Base-by-base conservation (phyloP, 2,329 filamentous ascomycete genomes). In the Calonectria pauciramosa region DNA sequence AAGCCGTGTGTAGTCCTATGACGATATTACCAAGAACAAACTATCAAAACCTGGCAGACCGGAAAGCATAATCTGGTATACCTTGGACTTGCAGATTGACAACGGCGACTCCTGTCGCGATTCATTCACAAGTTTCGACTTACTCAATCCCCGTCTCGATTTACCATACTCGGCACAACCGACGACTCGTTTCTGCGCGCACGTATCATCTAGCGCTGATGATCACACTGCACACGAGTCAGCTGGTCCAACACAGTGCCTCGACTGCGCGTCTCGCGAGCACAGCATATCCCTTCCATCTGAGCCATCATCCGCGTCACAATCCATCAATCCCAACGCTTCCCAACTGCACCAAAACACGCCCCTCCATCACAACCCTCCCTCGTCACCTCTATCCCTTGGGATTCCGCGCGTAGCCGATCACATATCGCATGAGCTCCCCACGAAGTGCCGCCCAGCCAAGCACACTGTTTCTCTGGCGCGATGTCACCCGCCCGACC, bases 221-320 rank as follows among this genome's bases (percentile, higher is more conserved):
- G 56, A 63, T 63, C 56, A 41, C 7, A 7, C 34, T 34, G 36
- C 56, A 56, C 52, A 63, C 56, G 56, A 63, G 56, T 63, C 56
- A 63, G 56, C 56, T 44, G 56, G 56, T 41, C 23, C 32, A 30
- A 63, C 56, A 63, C 56, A 63, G 56, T 63, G 56, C 56, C 34
- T 20, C 34, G 26, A 41, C 41, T 41, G 36, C 7, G 23, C 23
- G 56, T 63, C 14, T 18, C 36, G 13, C 23, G 28, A 30, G 51
- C 38, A 28, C 34, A 28, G 34, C 16, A 23, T 63, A 41, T 47
- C 7, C 36, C 38, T 26, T 13, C 26, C 28, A 56, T 20, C 16
- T 18, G 34, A 60, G 20, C 9, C 34, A 60, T 6, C 13, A 63
- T 63, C 23, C 10, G n/a, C 38, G n/a, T 38, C 34, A 5, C 34